These are phyloP conservation scores for Scopulariopsis brevicaulis DNA, from an alignment of 2,329 filamentous ascomycete genomes.

Conservation along the genomic window DNA sequence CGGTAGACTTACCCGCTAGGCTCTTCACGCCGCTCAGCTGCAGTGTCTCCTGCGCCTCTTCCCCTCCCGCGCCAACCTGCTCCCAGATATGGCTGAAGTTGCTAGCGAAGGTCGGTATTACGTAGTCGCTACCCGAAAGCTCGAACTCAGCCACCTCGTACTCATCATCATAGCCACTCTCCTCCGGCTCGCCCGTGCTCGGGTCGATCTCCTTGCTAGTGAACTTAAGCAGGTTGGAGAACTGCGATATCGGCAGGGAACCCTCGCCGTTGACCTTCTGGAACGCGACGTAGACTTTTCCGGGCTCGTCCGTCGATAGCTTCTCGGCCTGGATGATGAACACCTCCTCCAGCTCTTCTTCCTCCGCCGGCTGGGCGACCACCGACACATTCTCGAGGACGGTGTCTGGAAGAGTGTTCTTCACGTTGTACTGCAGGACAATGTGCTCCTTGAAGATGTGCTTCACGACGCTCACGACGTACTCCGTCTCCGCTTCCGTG, in stretches of 20 bases:
- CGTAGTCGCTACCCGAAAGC: constrained; percentile 82
- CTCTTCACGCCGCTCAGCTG: constrained; percentile 82
- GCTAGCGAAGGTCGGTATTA: constrained; percentile 84
- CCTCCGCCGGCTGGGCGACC: constrained; percentile 66
- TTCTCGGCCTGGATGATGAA: constrained; percentile 87
- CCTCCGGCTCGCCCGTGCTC: constrained; percentile 83
- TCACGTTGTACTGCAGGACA: constrained; percentile 92
- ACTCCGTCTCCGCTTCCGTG: constrained; percentile 95
- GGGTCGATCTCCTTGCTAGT: constrained; percentile 98
- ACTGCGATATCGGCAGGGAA: constrained; percentile 67
- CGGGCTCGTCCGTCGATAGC: constrained; percentile 73
- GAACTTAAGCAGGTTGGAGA: constrained; percentile 92
- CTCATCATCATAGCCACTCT: constrained; percentile 89
- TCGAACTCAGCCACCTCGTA: constrained; percentile 95
- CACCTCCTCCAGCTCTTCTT: constrained; percentile 78
- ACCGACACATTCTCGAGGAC: constrained; percentile 84
- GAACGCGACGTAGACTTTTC: constrained; percentile 92
- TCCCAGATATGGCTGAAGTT: constrained; percentile 97
- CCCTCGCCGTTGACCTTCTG: constrained; percentile 67
- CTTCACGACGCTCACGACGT: constrained; percentile 87
- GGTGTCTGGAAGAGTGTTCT: constrained; percentile 89
- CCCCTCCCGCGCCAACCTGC: constrained; percentile 76
- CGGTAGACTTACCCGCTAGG: constrained; percentile 65
- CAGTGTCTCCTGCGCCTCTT: constrained; percentile 84
- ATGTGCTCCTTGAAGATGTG: constrained; percentile 97